Conservation (phyloP, 108 stramenopile species). For the Ochromonas danica region DNA sequence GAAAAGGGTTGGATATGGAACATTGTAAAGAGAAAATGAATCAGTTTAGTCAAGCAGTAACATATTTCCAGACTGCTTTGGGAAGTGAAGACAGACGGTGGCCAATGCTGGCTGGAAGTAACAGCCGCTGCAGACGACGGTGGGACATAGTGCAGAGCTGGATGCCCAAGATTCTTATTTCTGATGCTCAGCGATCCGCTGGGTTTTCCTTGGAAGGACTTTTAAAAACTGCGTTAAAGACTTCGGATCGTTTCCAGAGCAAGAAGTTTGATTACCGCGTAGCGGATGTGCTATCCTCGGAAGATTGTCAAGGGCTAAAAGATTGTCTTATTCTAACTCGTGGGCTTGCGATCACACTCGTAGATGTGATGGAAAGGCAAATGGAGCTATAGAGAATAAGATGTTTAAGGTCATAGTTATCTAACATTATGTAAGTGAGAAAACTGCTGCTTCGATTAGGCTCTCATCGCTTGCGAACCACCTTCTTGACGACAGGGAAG, state of each 20-base stretch:
- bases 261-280: neutral
- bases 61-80: neutral
- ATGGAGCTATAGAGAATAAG: neutral
- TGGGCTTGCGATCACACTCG: neutral
- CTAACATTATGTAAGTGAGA: too few relatives aligned
- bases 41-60: neutral
- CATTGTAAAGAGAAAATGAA: neutral
- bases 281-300: neutral
- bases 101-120: too few relatives aligned
- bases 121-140: neutral
- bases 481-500: too few relatives aligned
- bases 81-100: neutral
- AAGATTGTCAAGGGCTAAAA: too few relatives aligned
- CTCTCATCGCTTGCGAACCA: too few relatives aligned
- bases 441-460: too few relatives aligned
- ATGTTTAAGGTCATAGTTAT: too few relatives aligned
- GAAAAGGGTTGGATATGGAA: neutral
- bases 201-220: neutral
- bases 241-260: neutral
- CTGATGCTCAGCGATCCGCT: neutral
- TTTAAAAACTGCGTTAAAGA: neutral
- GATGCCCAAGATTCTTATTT: neutral
- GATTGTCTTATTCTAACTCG: neutral
- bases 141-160: neutral
- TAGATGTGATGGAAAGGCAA: neutral